Base-by-base conservation (phyloP, 2,329 filamentous ascomycete genomes). In the Paecilomyces formosus region DNA sequence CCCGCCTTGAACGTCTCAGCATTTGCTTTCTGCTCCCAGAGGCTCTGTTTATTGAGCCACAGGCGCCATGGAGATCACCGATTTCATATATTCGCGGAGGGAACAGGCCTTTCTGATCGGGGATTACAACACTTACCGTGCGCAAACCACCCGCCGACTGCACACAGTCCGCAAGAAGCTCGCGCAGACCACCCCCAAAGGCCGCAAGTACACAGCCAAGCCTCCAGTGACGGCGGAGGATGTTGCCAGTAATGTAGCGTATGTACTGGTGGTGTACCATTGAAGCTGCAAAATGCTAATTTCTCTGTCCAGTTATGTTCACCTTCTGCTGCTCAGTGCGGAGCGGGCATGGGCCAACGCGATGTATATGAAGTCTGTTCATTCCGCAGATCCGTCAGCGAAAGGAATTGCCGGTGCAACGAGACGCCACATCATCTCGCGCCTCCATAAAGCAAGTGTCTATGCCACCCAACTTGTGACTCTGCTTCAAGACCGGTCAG, bases 341-440 rank as follows among this genome's bases (percentile, higher is more conserved):
- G 94, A 99, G 78, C 85, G 94, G 63, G 90, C 92, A 55, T 97
- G 92, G 90, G 93, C 94, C 39, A 88, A 96, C 74, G 93, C 92
- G 59, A 95, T 97, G 92, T 86, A 89, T 71, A 91, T 97, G 82
- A 97, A 96, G 76, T 84, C 90, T 3, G 80, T 85, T 21, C 90
- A 95, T 71, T 85, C 89, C 45, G 83, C 89, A 66, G 90, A 94
- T 66, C 86, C 87, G 61, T 79, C 81, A 39, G 77, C 81, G 56
- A 89, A 90, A 73, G 88, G 87, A 54, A 88, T 96, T 63, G 84
- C 87, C 28, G 88, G 92, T 60, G 85, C 88, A 56, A 88, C 90
- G 18, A 87, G 92, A 69, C 88, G 88, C 56, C 93, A 99, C 74
- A 94, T 97, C 45, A 85, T 95, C 58, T 96, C 92, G 13, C 86